phyloP scores from a whole-genome alignment of 2,329 filamentous ascomycete genomes.

The Phaeosphaeriaceae sp. region DNA sequence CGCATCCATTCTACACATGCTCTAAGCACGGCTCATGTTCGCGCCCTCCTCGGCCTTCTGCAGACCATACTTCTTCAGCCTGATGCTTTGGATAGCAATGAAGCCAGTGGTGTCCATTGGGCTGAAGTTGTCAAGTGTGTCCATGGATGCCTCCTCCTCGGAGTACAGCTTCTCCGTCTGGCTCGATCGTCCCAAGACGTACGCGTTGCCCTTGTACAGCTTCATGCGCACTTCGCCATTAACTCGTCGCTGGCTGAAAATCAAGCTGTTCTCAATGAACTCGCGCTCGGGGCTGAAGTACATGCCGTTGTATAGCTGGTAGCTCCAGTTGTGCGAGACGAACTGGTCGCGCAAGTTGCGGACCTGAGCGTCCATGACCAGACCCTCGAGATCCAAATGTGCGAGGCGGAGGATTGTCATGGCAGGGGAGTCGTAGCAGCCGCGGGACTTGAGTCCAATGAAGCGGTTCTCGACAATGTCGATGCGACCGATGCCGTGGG shows the following conservation, averaged over 20 bases:
- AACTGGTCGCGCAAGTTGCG: slow-evolving; percentile 75
- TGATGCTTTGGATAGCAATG: slow-evolving; percentile 73
- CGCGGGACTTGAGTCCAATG: slow-evolving; percentile 80
- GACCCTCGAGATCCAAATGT: slow-evolving; percentile 69
- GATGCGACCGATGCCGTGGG: slow-evolving; percentile 78
- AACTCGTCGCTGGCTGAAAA: slow-evolving; percentile 49
- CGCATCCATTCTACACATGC: not conserved
- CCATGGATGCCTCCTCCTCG: slow-evolving; percentile 71
- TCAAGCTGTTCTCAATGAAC: slow-evolving; percentile 68
- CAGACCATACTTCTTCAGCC: slow-evolving; percentile 53
- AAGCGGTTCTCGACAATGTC: slow-evolving; percentile 86
- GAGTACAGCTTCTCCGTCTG: slow-evolving; percentile 75
- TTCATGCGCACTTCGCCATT: slow-evolving; percentile 64
- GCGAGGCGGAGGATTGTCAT: slow-evolving; percentile 60
- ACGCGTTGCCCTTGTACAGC: slow-evolving; percentile 71
- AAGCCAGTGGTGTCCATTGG: slow-evolving; percentile 72
- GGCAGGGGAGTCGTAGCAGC: slow-evolving; percentile 72
- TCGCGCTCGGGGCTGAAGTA: slow-evolving; percentile 76
- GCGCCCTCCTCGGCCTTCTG: slow-evolving; percentile 47
- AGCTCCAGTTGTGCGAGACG: slow-evolving; percentile 60
- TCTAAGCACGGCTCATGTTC: slow-evolving; percentile 33
- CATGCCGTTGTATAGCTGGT: slow-evolving; percentile 65
- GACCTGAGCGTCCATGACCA: slow-evolving; percentile 72
- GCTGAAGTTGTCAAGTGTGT: slow-evolving; percentile 72
- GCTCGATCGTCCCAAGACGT: slow-evolving; percentile 64